These are phyloP conservation scores for Chrysopogon serrulatus DNA, from an alignment of 176 grass and related monocot genomes.

Conservation along the genomic window DNA sequence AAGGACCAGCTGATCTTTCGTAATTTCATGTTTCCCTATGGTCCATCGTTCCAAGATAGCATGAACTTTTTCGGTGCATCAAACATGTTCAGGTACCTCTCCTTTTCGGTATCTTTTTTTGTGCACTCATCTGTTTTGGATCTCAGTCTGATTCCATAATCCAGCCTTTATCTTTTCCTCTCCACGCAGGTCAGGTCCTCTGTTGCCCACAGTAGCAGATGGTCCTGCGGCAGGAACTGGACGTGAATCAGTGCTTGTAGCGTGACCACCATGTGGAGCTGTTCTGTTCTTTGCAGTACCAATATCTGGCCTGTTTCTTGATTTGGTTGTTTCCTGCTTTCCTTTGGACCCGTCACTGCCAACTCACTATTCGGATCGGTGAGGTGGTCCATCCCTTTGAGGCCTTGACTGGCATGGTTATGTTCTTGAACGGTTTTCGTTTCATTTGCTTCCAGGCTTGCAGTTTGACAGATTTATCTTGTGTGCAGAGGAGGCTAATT, in stretches of 20 bases:
- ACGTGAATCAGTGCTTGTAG: conserved; percentile 19
- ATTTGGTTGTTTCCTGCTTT: not conserved
- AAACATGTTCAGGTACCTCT: conserved; percentile 10
- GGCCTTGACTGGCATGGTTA: not conserved
- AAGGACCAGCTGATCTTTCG: conserved; percentile 13
- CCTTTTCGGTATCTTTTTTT: not conserved
- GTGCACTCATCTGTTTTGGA: conserved; percentile 7
- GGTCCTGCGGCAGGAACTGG: conserved; percentile 18
- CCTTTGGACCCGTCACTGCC: not conserved
- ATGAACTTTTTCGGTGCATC: conserved; percentile 5
- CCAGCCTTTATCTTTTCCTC: not conserved
- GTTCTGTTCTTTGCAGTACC: not conserved
- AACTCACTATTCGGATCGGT: not conserved
- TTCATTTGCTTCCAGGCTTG: not conserved
- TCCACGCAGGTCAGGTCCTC: conserved; percentile 1
- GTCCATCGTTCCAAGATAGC: not conserved
- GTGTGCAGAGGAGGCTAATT: not conserved
- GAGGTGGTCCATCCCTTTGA: not conserved
- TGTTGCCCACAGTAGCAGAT: not conserved
- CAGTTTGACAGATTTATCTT: not conserved
- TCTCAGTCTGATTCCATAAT: conserved; percentile 17
- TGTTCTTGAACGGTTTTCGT: not conserved
- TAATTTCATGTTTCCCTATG: conserved; percentile 1
- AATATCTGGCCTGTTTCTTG: not conserved
- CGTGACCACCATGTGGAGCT: conserved; percentile 12